A percentile compares a stretch with the other conserved stretches of the same genome.
Evolutionary conservation across 2,329 filamentous ascomycete species (phyloP).

Genomic region (Aciculosporium take): DNA sequence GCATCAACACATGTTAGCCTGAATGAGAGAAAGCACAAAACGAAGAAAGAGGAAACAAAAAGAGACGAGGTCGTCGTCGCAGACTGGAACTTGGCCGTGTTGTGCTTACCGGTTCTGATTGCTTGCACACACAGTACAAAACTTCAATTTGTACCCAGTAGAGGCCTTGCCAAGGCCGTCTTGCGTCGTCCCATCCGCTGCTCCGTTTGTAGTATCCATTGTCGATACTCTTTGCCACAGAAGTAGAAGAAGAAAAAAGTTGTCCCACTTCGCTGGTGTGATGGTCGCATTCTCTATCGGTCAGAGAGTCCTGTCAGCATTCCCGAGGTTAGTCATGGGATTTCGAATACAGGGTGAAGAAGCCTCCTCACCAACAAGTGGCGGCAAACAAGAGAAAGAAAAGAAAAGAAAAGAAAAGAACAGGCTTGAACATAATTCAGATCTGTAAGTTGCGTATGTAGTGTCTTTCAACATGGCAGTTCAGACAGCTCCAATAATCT

Average conservation of each 20-base stretch:
- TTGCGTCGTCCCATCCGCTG: constrained; percentile 17
- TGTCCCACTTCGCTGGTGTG: not conserved
- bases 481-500: constrained; percentile 66
- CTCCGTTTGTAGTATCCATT: constrained; percentile 31
- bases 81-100: not conserved
- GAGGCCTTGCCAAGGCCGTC: constrained; percentile 35
- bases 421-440: constrained; percentile 1
- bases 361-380: not conserved
- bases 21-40: not conserved
- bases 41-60: not conserved
- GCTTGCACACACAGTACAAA: constrained; percentile 97
- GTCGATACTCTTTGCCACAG: not conserved
- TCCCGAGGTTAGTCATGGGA: not conserved
- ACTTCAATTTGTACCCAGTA: constrained; percentile 74
- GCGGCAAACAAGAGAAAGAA: not conserved
- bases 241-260: not conserved
- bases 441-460: constrained; percentile 40
- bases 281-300: not conserved
- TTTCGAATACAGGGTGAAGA: not conserved
- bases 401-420: not conserved
- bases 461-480: constrained; percentile 44
- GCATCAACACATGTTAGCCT: not conserved
- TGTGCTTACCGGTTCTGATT: constrained; percentile 77
- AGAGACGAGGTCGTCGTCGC: not conserved
- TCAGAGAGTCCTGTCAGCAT: not conserved